A percentile compares a stretch with the other conserved stretches of the same genome.
Conservation (phyloP, 2,329 filamentous ascomycete species). For the Aspergillus tubingensis region DNA sequence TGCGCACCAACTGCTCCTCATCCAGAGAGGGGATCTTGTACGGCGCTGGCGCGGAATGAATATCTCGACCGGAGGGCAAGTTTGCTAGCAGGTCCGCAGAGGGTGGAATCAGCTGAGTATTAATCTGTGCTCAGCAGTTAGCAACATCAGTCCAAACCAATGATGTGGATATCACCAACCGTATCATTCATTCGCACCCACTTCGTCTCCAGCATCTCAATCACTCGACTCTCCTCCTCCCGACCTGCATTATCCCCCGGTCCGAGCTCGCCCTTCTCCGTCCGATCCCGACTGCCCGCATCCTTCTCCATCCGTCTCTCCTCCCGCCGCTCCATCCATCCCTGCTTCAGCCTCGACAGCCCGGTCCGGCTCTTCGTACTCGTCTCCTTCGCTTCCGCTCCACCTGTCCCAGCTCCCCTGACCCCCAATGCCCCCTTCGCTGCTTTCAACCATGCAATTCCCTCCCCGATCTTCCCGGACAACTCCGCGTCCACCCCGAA, state of each 20-base stretch:
- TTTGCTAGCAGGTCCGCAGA: constrained; percentile 70
- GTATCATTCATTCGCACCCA: constrained; percentile 95
- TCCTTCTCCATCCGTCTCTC: constrained; percentile 76
- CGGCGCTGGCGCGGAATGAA: constrained; percentile 67
- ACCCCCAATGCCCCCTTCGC: constrained; percentile 75
- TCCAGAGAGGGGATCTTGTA: constrained; percentile 69
- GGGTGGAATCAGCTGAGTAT: constrained; percentile 74
- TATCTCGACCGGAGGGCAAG: constrained; percentile 86
- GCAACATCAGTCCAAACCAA: background rate
- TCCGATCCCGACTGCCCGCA: constrained; percentile 41
- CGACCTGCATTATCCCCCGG: constrained; percentile 76
- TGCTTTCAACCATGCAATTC: constrained; percentile 81
- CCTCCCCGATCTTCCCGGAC: constrained; percentile 76
- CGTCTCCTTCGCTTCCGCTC: constrained; percentile 48
- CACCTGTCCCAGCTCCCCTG: constrained; percentile 42
- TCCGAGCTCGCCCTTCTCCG: constrained; percentile 35
- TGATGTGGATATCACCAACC: constrained; percentile 31
- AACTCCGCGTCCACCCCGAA: constrained; percentile 87
- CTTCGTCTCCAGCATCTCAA: constrained; percentile 83
- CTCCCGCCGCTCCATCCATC: constrained; percentile 74
- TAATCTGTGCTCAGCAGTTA: constrained; percentile 58
- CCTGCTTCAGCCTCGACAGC: constrained; percentile 66
- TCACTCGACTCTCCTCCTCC: constrained; percentile 78
- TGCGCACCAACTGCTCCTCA: constrained; percentile 59
- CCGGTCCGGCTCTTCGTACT: constrained; percentile 30